Percentiles rank a stretch among this genome's conserved stretches.
phyloP scores from a whole-genome alignment of 2,329 filamentous ascomycete genomes.

The Aureobasidium sp. region DNA sequence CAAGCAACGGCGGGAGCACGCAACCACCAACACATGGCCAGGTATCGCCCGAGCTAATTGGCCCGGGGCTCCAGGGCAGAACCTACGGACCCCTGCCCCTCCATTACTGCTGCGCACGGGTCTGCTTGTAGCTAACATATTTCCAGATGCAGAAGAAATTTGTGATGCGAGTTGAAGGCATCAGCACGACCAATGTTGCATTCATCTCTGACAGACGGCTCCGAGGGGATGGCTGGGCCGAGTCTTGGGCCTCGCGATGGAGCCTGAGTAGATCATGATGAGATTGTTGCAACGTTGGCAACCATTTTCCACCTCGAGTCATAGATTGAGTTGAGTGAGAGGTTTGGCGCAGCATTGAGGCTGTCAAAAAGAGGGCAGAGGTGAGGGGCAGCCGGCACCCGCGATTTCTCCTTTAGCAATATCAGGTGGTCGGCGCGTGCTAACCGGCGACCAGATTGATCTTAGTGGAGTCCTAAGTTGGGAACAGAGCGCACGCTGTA shows the following conservation, averaged over 20 bases:
- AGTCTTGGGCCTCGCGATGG: background rate
- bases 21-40: constrained; percentile 12
- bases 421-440: constrained; percentile 9
- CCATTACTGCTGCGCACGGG: constrained; percentile 11
- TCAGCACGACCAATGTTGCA: background rate
- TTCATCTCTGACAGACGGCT: background rate
- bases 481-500: constrained; percentile 5
- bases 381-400: constrained; percentile 13
- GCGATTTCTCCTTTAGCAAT: constrained; percentile 12
- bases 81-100: constrained; percentile 14
- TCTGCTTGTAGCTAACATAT: constrained; percentile 8
- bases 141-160: constrained; percentile 8
- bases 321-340: constrained; percentile 10
- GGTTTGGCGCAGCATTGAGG: constrained; percentile 12
- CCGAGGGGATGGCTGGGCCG: background rate
- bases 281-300: constrained; percentile 6
- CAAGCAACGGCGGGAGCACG: constrained; percentile 14
- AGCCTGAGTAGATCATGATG: constrained; percentile 1
- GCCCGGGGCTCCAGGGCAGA: constrained; percentile 9
- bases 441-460: constrained; percentile 5
- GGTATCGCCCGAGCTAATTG: constrained; percentile 10
- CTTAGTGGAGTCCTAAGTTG: constrained; percentile 10
- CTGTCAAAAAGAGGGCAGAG: constrained; percentile 13
- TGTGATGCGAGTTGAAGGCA: background rate
- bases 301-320: constrained; percentile 5